Conservation (phyloP, 2,329 filamentous ascomycete genomes). For the Escovopsis weberi region DNA sequence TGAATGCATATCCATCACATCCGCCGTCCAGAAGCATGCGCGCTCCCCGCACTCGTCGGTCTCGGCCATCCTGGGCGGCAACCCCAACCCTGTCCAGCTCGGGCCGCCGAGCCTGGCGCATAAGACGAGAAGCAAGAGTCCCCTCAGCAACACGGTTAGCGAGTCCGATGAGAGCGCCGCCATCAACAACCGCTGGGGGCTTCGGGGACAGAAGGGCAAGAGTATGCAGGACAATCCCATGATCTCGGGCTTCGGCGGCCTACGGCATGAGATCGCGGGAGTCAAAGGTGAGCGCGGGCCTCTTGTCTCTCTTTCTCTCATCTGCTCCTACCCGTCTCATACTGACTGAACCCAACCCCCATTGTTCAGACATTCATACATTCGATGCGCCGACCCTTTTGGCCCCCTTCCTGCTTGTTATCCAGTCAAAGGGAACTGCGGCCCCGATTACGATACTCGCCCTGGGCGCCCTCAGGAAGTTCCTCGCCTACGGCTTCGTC, state of each 20-base stretch:
- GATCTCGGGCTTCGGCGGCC: conserved; percentile 83
- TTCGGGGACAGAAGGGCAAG: conserved; percentile 89
- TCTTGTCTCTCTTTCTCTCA: not conserved
- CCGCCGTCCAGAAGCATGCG: conserved; percentile 93
- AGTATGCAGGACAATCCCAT: conserved; percentile 96
- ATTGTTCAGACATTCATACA: conserved; percentile 53
- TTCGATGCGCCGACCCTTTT: conserved; percentile 86
- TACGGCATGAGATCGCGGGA: conserved; percentile 74
- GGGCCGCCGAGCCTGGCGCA: conserved; percentile 30
- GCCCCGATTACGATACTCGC: conserved; percentile 93
- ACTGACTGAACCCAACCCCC: not conserved
- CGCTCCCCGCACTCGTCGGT: conserved; percentile 94
- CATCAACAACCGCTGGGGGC: conserved; percentile 68
- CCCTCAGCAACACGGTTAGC: conserved; percentile 16
- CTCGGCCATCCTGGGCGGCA: conserved; percentile 81
- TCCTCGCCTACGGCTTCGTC: conserved; percentile 89
- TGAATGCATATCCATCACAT: conserved; percentile 97
- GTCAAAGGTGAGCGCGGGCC: conserved; percentile 49
- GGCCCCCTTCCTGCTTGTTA: conserved; percentile 90
- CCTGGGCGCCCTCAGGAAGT: conserved; percentile 86
- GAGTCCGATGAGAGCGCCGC: conserved; percentile 34
- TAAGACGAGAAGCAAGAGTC: conserved; percentile 25
- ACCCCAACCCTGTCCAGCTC: conserved; percentile 42
- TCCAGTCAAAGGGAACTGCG: conserved; percentile 89
- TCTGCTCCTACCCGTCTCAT: not conserved